phyloP scores from a whole-genome alignment of 768 basidiomycete genomes.

The Panus rudis region DNA sequence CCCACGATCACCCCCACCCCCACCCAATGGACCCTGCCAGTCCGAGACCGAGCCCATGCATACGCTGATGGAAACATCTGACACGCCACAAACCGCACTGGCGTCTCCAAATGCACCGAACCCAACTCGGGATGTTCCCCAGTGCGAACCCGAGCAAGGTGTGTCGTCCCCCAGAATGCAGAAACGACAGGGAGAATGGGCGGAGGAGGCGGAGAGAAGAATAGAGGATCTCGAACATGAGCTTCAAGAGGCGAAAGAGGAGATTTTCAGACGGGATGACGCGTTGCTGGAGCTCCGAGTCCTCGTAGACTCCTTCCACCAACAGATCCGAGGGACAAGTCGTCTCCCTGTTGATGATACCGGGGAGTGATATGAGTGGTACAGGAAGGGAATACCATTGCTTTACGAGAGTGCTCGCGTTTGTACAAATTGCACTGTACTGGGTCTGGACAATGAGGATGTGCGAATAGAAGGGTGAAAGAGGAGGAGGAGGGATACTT shows the following conservation, averaged over 20 bases:
- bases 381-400: too few relatives aligned
- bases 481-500: too few relatives aligned
- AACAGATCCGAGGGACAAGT: too few relatives aligned
- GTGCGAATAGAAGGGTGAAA: too few relatives aligned
- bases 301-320: too few relatives aligned
- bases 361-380: too few relatives aligned
- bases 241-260: conserved; percentile 1
- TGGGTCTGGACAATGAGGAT: too few relatives aligned
- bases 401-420: too few relatives aligned
- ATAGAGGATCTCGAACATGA: conserved; percentile 2
- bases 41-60: background rate
- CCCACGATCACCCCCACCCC: background rate
- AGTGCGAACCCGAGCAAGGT: background rate
- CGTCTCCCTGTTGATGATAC: too few relatives aligned
- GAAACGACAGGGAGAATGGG: background rate
- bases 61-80: background rate
- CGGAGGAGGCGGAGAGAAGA: background rate
- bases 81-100: background rate
- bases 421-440: too few relatives aligned
- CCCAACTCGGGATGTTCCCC: background rate
- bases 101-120: background rate
- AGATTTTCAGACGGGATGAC: conserved; percentile 1
- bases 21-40: background rate
- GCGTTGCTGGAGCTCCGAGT: conserved; percentile 1
- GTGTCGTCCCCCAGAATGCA: too few relatives aligned